Evolutionary conservation across 2,329 filamentous ascomycete genomes (phyloP), one percentile per base, ranked within the genome.

Genomic region (Cytospora piceicola): DNA sequence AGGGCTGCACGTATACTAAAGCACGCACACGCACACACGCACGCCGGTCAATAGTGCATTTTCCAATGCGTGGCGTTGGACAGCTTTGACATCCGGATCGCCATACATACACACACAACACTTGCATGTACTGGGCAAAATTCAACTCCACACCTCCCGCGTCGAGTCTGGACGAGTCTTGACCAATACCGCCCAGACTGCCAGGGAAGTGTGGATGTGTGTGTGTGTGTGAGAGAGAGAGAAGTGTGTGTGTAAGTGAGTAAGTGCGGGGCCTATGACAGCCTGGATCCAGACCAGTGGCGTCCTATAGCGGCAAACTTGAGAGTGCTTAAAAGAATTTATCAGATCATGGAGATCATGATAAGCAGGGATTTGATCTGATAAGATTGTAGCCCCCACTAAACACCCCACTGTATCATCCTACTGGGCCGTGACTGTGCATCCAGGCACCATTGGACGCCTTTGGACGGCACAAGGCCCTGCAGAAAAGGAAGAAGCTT

Each of bases 321-420:
- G n/a, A 49, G n/a, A 17, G 32, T 14, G 54, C 30, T 57, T 24
- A 17, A 34, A 34, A 24, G 22, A 27, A 27, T 39, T 58, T 58
- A 58, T 58, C 57, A 58, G 57, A 58, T 58, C 57, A 58, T 5
- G n/a, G n/a, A n/a, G n/a, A n/a, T n/a, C n/a, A n/a, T 58, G 34
- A 34, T 42, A 58, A 42, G 52, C 2, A 8, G 6, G 34, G 5
- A 8, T 20, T 51, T 27, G 58, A 65, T 65, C 63, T 65, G 63
- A 65, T 65, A 65, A 65, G 63, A 65, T 65, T 65, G 61, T 52
- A 62, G 56, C 30, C 22, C 27, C 60, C 34, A 46, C n/a, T 39
- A 29, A 17, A 53, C 3, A 30, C 32, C 17, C 22, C 29, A 29
- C 53, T 46, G 49, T 7, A 20, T 27, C 15, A 24, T 49, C 42